Evolutionary conservation across 768 basidiomycete species (phyloP).

Genomic region (Suillus americanus): DNA sequence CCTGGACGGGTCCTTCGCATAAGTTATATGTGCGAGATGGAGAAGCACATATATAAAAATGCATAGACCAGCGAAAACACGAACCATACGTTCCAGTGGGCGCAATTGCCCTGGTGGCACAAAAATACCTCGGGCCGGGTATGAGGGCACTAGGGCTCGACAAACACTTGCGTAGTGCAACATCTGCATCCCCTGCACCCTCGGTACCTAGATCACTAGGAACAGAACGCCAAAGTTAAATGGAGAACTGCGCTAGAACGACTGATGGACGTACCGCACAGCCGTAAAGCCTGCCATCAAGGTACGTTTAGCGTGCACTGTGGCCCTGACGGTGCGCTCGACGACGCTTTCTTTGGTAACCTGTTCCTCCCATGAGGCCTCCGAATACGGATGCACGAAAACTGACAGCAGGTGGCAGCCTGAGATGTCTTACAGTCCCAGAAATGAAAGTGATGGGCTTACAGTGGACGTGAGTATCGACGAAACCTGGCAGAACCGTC

Average conservation of each 20-base stretch:
- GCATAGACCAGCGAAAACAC: conserved; percentile 6
- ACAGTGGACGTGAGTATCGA: conserved; percentile 59
- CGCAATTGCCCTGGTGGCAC: conserved; percentile 57
- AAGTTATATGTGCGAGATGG: neutral
- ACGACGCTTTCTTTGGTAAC: conserved; percentile 54
- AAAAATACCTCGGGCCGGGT: conserved; percentile 65
- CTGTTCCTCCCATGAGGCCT: conserved; percentile 63
- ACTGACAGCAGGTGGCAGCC: conserved; percentile 33
- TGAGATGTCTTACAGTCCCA: neutral
- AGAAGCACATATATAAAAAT: conserved; percentile 8
- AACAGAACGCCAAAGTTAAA: neutral
- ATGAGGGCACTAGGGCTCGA: conserved; percentile 46
- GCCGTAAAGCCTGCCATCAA: conserved; percentile 64
- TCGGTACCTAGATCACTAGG: conserved; percentile 67
- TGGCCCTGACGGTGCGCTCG: conserved; percentile 62
- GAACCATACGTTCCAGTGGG: conserved; percentile 61
- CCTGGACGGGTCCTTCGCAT: conserved; percentile 34
- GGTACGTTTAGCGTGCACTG: conserved; percentile 56
- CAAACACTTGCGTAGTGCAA: conserved; percentile 56
- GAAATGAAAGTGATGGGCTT: conserved; percentile 20
- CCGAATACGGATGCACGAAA: conserved; percentile 60
- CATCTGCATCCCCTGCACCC: conserved; percentile 62
- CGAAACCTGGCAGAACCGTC: conserved; percentile 57
- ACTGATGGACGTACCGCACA: conserved; percentile 43
- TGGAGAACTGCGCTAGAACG: neutral